phyloP scores from a whole-genome alignment of 352 stramenopile species.

The Globisporangium irregulare region DNA sequence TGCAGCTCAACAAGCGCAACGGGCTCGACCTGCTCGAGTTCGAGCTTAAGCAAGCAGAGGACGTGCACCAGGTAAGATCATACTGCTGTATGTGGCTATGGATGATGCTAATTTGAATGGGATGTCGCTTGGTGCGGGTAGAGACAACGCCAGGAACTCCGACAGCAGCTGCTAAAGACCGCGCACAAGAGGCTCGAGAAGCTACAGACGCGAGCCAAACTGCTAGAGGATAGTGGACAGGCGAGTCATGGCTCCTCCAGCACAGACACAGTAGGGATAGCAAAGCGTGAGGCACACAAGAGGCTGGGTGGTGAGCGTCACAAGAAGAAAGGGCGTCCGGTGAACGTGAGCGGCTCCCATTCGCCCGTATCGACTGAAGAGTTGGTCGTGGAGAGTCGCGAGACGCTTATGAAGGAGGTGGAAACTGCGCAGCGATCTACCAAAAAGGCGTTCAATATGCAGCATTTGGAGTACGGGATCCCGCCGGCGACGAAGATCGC shows the following conservation, averaged over 20 bases:
- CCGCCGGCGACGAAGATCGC: conserved; percentile 38
- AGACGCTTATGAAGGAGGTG: conserved; percentile 30
- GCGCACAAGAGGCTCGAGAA: conserved; percentile 18
- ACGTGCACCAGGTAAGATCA: conserved; percentile 37
- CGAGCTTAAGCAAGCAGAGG: conserved; percentile 69
- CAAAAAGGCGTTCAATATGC: conserved; percentile 51
- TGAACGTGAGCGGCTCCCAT: background rate
- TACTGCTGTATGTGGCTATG: background rate
- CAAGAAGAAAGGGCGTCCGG: background rate
- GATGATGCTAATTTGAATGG: background rate
- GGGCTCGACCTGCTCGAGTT: conserved; percentile 61
- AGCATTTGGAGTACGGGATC: conserved; percentile 45
- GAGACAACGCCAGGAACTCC: conserved; percentile 26
- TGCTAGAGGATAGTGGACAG: background rate
- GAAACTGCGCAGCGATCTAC: conserved; percentile 20
- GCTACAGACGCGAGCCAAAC: conserved; percentile 21
- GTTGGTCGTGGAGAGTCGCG: background rate
- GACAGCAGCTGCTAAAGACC: conserved; percentile 23
- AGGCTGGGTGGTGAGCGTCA: background rate
- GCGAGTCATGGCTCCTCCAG: too few species aligned
- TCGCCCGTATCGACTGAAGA: background rate
- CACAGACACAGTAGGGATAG: too few species aligned
- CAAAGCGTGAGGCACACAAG: background rate
- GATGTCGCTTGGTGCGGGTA: conserved; percentile 1
- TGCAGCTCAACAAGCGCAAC: conserved; percentile 54